Evolutionary conservation across 345 rosid genomes (phyloP).

Genomic region (Kernera saxatilis): DNA sequence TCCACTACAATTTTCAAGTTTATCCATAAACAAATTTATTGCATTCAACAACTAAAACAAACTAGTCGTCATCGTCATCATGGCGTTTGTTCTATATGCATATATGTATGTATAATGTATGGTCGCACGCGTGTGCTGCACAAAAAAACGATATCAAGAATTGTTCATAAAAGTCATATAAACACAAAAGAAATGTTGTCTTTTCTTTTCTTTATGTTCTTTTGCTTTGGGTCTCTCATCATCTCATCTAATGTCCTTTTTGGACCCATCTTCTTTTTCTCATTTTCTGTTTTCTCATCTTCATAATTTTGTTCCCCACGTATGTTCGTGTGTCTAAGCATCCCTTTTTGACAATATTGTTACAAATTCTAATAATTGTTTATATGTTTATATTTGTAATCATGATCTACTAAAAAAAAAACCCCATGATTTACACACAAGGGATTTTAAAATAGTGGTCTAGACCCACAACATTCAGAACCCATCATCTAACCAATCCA

Average conservation of each 20-base stretch:
- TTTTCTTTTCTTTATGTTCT: background rate
- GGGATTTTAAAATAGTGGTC: background rate
- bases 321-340: conserved; percentile 19
- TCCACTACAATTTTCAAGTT: conserved; percentile 5
- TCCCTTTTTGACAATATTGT: conserved; percentile 15
- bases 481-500: background rate
- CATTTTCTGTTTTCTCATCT: conserved; percentile 10
- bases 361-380: background rate
- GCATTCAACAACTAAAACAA: conserved; percentile 22
- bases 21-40: background rate
- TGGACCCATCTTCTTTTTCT: conserved; percentile 31
- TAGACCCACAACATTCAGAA: conserved; percentile 3
- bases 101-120: background rate
- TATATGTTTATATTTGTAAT: background rate
- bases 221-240: conserved; percentile 20
- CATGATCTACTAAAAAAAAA: background rate
- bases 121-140: conserved; percentile 28
- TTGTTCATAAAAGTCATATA: conserved; percentile 1
- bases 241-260: conserved; percentile 25
- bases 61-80: conserved; percentile 11
- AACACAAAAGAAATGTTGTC: conserved; percentile 12
- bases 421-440: background rate
- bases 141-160: conserved; percentile 12
- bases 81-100: background rate
- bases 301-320: conserved; percentile 32